Evolutionary conservation across 257 asterid genomes (phyloP).

Genomic region (Catharanthus roseus): DNA sequence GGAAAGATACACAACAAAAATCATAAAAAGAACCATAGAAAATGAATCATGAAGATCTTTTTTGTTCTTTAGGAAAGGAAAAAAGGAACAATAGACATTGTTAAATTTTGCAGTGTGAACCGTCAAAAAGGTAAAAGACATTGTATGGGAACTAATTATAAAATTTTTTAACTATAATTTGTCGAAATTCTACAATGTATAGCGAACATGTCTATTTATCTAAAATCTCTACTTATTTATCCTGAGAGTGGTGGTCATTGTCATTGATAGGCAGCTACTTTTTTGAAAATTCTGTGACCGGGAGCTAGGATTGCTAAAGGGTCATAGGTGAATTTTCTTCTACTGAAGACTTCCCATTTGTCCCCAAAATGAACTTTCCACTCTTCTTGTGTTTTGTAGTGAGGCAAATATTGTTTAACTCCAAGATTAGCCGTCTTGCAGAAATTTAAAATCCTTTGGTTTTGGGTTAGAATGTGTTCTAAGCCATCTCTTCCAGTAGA

Average conservation of each 20-base stretch:
- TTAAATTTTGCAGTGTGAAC: too few species aligned
- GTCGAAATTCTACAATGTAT: too few species aligned
- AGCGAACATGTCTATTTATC: background rate
- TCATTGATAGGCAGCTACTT: conserved; percentile 33
- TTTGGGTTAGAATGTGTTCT: conserved; percentile 50
- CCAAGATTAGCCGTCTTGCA: conserved; percentile 49
- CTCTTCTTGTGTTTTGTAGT: conserved; percentile 56
- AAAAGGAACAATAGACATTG: too few species aligned
- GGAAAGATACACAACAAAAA: too few species aligned
- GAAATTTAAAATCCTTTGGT: conserved; percentile 49
- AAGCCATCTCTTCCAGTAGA: conserved; percentile 66
- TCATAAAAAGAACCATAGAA: too few species aligned
- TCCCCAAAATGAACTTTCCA: conserved; percentile 86
- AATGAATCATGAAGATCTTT: too few species aligned
- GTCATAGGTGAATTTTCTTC: conserved; percentile 67
- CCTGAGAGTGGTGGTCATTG: conserved; percentile 22
- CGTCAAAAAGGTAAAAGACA: too few species aligned
- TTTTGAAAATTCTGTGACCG: conserved; percentile 72
- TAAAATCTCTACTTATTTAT: conserved; percentile 4
- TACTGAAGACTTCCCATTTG: conserved; percentile 60
- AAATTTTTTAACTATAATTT: too few species aligned
- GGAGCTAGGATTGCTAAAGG: conserved; percentile 92
- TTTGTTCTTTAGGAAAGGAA: too few species aligned
- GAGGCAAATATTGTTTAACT: conserved; percentile 80
- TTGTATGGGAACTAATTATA: too few species aligned